These are phyloP conservation scores for Phytopythium sindhum DNA, from an alignment of 352 stramenopile species.

Conservation along the genomic window DNA sequence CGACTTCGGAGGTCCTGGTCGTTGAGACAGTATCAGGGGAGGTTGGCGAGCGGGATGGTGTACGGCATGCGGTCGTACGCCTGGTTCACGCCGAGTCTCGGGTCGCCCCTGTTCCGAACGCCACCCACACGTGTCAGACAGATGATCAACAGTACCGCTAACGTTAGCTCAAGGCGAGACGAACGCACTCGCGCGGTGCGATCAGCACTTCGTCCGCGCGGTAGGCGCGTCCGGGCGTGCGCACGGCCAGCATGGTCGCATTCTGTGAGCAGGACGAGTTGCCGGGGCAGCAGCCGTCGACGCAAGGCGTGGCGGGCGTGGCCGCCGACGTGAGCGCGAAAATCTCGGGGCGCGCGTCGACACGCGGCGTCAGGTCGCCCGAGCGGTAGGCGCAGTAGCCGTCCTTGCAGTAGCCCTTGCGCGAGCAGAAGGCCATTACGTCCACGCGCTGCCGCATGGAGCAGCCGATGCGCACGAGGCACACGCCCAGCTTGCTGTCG, in stretches of 20 bases:
- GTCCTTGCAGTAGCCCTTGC: conserved; percentile 78
- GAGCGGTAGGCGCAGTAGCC: conserved; percentile 64
- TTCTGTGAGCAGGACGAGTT: conserved; percentile 43
- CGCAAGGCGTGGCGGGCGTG: conserved; percentile 49
- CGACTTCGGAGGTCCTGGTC: background rate
- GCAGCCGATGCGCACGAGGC: conserved; percentile 61
- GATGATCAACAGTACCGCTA: background rate
- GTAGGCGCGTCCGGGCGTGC: conserved; percentile 39
- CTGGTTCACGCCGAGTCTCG: conserved; percentile 68
- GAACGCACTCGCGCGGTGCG: conserved; percentile 48
- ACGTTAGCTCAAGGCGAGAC: background rate
- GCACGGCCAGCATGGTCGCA: conserved; percentile 37
- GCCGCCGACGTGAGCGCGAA: conserved; percentile 53
- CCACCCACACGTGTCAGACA: conserved; percentile 2
- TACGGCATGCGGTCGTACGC: conserved; percentile 77
- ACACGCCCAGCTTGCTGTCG: conserved; percentile 58
- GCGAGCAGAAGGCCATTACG: conserved; percentile 63
- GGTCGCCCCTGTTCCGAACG: conserved; percentile 40
- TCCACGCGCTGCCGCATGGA: conserved; percentile 60
- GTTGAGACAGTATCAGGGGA: conserved; percentile 24
- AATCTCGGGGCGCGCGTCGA: conserved; percentile 54
- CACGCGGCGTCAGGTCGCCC: conserved; percentile 51
- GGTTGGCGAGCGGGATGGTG: conserved; percentile 61
- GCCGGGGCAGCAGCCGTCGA: conserved; percentile 58
- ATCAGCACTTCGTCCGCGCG: conserved; percentile 52